Base-by-base conservation (phyloP, 441 rosid species). In the Geranium incanum region DNA sequence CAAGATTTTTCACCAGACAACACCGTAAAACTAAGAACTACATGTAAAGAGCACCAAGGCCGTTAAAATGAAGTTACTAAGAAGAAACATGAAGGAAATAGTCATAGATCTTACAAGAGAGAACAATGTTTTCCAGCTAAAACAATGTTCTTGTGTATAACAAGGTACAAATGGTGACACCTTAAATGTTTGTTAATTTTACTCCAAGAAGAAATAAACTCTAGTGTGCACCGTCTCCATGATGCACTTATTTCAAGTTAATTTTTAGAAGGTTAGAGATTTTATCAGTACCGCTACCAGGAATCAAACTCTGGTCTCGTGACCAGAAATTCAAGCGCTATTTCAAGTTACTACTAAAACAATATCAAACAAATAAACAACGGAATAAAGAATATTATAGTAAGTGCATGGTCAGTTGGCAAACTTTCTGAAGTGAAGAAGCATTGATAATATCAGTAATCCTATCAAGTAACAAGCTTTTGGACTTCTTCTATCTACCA, bases 401-500 rank as follows among this genome's bases (percentile, higher is more conserved):
- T 15, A 59, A 1, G 28, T 59, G 9, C 28, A 59, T 3, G 28
- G 43, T 65, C 64, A 57, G 37, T 6, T 39, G 8, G 60, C 63
- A 69, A 74, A 89, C 97, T 95, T 87, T 81, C 43, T 19, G 72
- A 80, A 81, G 70, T 50, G 84, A 79, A 80, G 81, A 74, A 70
- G 78, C 67, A 12, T 84, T 78, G 62, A 84, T 67, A 70, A 86
- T 79, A 71, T 76, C 81, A 71, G 95, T 81, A 81, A 91, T 81
- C 79, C 97, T 80, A 23, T 85, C 78, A 4, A 88, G 78, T 79
- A 91, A 89, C 59, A 85, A 78, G 4, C 83, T 76, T 19, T 81
- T 86, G 39, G 94, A 92, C 66, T 57, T 79, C 78, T 82, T 83
- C 82, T 92, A 79, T 78, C 87, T 86, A 55, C 81, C 86, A 76